These are phyloP conservation scores for Taphrina populina DNA, from an alignment of 1,139 yeast species.

Conservation along the genomic window DNA sequence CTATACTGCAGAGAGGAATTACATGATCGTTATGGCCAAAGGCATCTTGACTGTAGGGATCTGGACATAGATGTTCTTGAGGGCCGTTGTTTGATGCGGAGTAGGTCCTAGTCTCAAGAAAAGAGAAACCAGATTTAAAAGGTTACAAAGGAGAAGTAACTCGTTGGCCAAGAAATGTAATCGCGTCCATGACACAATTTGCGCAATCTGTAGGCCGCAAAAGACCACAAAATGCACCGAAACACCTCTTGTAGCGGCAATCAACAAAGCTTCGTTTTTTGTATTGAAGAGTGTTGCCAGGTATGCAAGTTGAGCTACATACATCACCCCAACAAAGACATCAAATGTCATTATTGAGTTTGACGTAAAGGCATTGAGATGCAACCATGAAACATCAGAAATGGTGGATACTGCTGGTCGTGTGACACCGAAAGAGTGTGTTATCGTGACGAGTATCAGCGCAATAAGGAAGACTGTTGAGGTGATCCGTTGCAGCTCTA, in stretches of 20 bases:
- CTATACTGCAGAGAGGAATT: not conserved
- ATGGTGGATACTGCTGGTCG: constrained; percentile 12
- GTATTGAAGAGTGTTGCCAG: constrained; percentile 7
- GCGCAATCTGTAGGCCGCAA: constrained; percentile 12
- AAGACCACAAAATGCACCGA: constrained; percentile 20
- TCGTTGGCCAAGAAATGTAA: constrained; percentile 1
- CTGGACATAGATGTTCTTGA: constrained; percentile 17
- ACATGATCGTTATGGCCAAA: constrained; percentile 13
- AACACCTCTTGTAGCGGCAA: constrained; percentile 25
- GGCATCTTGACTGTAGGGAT: constrained; percentile 27
- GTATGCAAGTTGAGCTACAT: constrained; percentile 11
- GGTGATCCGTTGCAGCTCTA: constrained; percentile 1
- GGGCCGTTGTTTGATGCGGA: constrained; percentile 8
- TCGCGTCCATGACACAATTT: constrained; percentile 15
- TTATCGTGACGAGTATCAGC: constrained; percentile 10
- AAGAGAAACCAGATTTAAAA: not conserved
- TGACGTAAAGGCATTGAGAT: constrained; percentile 14
- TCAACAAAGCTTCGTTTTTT: constrained; percentile 23
- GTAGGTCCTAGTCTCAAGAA: constrained; percentile 17
- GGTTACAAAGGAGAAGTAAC: constrained; percentile 7
- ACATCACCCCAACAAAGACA: constrained; percentile 21
- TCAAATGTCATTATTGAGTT: constrained; percentile 28
- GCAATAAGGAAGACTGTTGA: not conserved
- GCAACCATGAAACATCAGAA: constrained; percentile 18
- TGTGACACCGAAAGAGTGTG: constrained; percentile 19